Percentiles rank a stretch among this genome's conserved stretches.
Conservation (phyloP, 306 rosid species). For the Vicia sativa region DNA sequence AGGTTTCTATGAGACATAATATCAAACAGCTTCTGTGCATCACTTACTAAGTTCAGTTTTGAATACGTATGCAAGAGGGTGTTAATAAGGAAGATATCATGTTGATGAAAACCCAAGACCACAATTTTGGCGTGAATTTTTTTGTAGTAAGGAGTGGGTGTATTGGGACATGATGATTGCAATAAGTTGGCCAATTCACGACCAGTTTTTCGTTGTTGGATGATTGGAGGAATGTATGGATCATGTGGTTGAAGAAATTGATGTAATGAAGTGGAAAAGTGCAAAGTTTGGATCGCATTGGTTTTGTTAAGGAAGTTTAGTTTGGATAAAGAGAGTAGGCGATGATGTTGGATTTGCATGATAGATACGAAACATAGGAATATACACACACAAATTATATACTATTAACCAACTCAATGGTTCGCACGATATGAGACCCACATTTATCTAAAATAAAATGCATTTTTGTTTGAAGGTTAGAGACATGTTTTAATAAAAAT, state of each 20-base stretch:
- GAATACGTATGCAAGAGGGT: constrained; percentile 54
- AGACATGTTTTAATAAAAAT: too few relatives aligned
- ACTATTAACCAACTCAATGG: too few relatives aligned
- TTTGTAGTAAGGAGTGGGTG: constrained; percentile 37
- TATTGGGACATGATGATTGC: constrained; percentile 42
- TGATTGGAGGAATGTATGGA: constrained; percentile 32
- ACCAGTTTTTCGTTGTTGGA: constrained; percentile 44
- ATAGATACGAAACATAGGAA: too few relatives aligned
- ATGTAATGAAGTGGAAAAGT: constrained; percentile 39
- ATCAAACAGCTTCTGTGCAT: constrained; percentile 72
- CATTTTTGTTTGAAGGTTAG: too few relatives aligned
- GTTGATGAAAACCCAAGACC: constrained; percentile 59
- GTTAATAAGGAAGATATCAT: constrained; percentile 66
- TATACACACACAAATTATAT: too few relatives aligned
- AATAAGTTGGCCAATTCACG: constrained; percentile 59
- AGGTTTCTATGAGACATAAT: constrained; percentile 64
- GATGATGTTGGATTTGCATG: constrained; percentile 43
- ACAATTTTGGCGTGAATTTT: constrained; percentile 66
- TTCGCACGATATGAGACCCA: too few relatives aligned
- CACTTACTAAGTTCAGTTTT: constrained; percentile 36
- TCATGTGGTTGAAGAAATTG: constrained; percentile 39
- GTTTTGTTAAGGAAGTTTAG: constrained; percentile 30
- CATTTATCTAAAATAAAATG: too few relatives aligned
- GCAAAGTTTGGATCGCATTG: constrained; percentile 17
- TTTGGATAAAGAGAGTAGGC: background rate